A percentile compares a stretch with the other conserved stretches of the same genome.
phyloP scores from a whole-genome alignment of 2,329 filamentous ascomycete species.

The Stachybotrys chlorohalonatus region DNA sequence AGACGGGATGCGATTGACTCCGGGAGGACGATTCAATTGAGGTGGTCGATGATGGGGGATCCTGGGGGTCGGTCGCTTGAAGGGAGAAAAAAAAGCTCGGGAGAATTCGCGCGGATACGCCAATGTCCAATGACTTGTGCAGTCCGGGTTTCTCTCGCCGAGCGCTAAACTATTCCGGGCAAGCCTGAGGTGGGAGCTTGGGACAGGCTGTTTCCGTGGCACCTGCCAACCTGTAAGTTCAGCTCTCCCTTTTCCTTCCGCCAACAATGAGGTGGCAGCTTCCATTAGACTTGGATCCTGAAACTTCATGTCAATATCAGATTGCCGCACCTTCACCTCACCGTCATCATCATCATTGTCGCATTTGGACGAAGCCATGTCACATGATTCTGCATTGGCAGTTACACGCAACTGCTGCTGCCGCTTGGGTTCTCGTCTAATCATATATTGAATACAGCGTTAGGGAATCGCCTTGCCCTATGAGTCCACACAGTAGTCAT shows the following conservation, averaged over 20 bases:
- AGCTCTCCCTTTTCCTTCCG: no score
- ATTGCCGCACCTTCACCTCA: no score
- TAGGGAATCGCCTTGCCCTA: background rate
- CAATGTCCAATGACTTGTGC: background rate
- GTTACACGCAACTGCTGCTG: background rate
- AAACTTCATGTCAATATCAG: no score
- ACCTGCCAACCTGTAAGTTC: no score
- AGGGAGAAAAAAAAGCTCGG: conserved; percentile 39
- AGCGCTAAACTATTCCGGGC: conserved; percentile 22
- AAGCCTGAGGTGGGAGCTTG: background rate
- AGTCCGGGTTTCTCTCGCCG: conserved; percentile 6
- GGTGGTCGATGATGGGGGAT: conserved; percentile 12
- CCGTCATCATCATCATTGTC: no score
- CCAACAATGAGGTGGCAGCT: no score
- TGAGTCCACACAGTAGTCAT: background rate
- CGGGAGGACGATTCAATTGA: background rate
- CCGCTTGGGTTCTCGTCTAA: background rate
- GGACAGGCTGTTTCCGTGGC: conserved; percentile 2
- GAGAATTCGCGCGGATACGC: conserved; percentile 28
- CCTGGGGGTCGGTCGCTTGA: conserved; percentile 16
- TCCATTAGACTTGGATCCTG: no score
- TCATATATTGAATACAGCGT: background rate
- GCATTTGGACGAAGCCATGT: no score
- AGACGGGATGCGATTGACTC: conserved; percentile 6
- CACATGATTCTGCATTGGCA: background rate